Evolutionary conservation across 495 filamentous ascomycete genomes (phyloP), one percentile per base, ranked within the genome.

Genomic region (Hyphodiscus hymeniophilus): DNA sequence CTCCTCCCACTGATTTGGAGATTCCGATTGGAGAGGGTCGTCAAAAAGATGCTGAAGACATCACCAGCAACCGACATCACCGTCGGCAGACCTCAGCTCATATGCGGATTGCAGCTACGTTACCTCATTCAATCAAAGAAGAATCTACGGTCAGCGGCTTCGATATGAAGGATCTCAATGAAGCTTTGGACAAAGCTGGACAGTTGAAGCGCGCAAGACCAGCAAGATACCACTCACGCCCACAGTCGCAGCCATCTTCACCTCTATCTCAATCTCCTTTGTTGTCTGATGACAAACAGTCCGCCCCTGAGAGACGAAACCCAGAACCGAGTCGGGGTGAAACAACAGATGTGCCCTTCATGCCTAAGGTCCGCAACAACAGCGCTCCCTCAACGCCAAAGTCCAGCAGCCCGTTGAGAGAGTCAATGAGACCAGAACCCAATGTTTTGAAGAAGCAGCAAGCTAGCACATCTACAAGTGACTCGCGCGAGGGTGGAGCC

Each of bases 351-450:
- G 78, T 77, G 6, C 75, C 74, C 0, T 61, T 70, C 54, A 67
- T 82, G 13, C 80, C 79, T 13, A 65, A 62, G 17, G 79, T 83
- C 17, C 74, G 69, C 13, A 82, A 79, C 53, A 61, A 79, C 15
- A 62, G 80, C 3, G n/a, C 44, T 5, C 2, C 34, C 18, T 26
- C 10, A 18, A 38, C 49, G 12, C 15, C 50, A 20, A 35, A 38
- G 30, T 4, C 10, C 7, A 51, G 45, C 32, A 51, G 47, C n/a
- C 43, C 53, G 7, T 32, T 51, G 10, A 56, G 33, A 20, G 47
- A 51, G 8, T 48, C 42, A 3, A 56, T 51, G 43, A 42, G 49
- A 36, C 54, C 44, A 20, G 47, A 48, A 18, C 16, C 41, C 13
- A 40, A 52, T 21, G 36, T 28, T 3, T 10, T 20, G n/a, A 68